Base-by-base conservation (phyloP, 2,329 filamentous ascomycete genomes). In the Ophiostoma pallidulum region DNA sequence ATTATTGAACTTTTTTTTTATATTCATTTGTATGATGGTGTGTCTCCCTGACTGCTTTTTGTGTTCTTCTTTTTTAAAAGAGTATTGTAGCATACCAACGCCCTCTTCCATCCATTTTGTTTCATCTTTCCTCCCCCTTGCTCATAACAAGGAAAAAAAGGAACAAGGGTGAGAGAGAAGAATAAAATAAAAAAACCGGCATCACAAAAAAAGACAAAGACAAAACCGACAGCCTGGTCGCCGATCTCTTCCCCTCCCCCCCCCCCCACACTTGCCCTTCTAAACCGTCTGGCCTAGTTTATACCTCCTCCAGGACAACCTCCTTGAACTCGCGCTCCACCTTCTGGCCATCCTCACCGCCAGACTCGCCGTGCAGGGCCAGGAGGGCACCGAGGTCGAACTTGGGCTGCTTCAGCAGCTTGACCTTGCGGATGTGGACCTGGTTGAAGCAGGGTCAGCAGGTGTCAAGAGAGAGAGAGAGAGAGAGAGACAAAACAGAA, bases 371-470 rank as follows among this genome's bases (percentile, higher is more conserved):
- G 78, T 98, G 92, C 64, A 98, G 84, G 71, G 85, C 85, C 72
- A 98, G 84, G 61, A 98, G 82, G 62, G 87, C 85, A 73, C 92
- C 92, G 59, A 98, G 85, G 68, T 98, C 92, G 78, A 98, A 97
- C 81, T 98, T 98, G 67, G 92, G 92, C 59, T 84, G 73, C 84
- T 98, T 98, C 62, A 98, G 79, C 62, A 98, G 86, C 84, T 98
- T 98, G 66, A 98, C 91, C 83, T 98, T 98, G 74, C 92, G 90
- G 74, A 98, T 95, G 80, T 98, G 92, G 66, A 97, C 90, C 90
- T 97, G 62, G 33, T 44, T 3, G 4, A 4, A 48, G 52, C 47
- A 56, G 46, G 13, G 2, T 3, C n/a, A n/a, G n/a, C n/a, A n/a
- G n/a, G n/a, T n/a, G n/a, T n/a, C n/a, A n/a, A n/a, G n/a, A n/a